phyloP scores from a whole-genome alignment of 2,329 filamentous ascomycete species.

The Acarospora socialis region DNA sequence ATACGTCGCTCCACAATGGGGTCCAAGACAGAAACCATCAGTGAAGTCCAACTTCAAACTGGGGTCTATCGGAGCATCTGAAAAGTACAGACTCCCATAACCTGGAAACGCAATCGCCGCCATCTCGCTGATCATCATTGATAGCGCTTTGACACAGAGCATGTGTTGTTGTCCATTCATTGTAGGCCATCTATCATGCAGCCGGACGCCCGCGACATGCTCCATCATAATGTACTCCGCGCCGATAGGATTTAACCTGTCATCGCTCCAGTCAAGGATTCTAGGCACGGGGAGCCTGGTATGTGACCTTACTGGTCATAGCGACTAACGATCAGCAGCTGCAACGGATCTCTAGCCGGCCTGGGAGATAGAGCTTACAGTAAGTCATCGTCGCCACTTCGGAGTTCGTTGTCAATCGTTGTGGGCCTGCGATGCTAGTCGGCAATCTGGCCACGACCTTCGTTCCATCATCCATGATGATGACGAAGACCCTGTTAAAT shows the following conservation, averaged over 20 bases:
- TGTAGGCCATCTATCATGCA: background rate
- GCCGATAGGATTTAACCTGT: too few relatives aligned
- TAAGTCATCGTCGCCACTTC: constrained; percentile 2
- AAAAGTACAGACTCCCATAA: constrained; percentile 2
- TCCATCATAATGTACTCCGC: background rate
- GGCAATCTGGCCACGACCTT: constrained; percentile 4
- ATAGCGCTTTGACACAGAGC: constrained; percentile 6
- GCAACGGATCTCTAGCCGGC: background rate
- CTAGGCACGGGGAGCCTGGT: constrained; percentile 25
- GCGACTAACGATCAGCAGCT: constrained; percentile 8
- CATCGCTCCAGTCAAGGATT: constrained; percentile 1
- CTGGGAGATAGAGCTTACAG: background rate
- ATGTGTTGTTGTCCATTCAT: constrained; percentile 21
- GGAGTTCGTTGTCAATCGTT: constrained; percentile 1
- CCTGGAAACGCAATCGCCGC: constrained; percentile 1
- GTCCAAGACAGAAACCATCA: constrained; percentile 1
- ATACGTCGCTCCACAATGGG: background rate
- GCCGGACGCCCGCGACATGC: background rate
- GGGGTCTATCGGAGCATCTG: background rate
- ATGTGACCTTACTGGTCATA: constrained; percentile 23
- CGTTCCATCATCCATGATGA: constrained; percentile 25
- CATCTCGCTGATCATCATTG: constrained; percentile 8
- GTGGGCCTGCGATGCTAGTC: constrained; percentile 1
- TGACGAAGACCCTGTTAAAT: constrained; percentile 31
- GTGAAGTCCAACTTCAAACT: background rate